A percentile compares a stretch with the other conserved stretches of the same genome.
Evolutionary conservation across 116 monocot species (phyloP).

Genomic region (Zostera marina): DNA sequence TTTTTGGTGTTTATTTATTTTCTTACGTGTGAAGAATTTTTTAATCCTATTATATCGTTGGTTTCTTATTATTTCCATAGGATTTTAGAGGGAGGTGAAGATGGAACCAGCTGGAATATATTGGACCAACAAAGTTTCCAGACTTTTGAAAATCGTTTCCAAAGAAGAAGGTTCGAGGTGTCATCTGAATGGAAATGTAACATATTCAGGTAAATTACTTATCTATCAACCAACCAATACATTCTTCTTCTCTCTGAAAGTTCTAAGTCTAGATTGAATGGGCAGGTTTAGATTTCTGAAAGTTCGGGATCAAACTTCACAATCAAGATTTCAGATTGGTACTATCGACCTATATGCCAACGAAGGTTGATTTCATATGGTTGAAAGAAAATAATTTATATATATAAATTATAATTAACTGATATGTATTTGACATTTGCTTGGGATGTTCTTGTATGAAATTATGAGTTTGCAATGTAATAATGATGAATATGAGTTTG

Average conservation of each 20-base stretch:
- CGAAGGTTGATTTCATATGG: constrained; percentile 5
- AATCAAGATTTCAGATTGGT: constrained; percentile 77
- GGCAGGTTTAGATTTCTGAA: constrained; percentile 52
- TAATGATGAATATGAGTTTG: no score
- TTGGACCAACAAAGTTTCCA: constrained; percentile 47
- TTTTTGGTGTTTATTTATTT: no score
- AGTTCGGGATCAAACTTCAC: constrained; percentile 35
- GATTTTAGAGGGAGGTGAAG: constrained; percentile 23
- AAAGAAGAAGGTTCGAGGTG: constrained; percentile 41
- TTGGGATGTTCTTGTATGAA: no score
- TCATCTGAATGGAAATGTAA: constrained; percentile 18
- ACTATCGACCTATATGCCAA: constrained; percentile 50
- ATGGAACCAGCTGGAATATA: constrained; percentile 51
- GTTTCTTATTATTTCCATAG: background rate
- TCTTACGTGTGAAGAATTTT: no score
- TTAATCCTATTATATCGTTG: no score
- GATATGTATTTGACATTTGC: no score
- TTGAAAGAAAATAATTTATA: no score
- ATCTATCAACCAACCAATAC: background rate
- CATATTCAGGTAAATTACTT: constrained; percentile 44
- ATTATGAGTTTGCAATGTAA: no score
- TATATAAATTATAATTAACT: no score
- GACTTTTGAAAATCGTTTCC: constrained; percentile 52
- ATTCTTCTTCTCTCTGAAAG: background rate
- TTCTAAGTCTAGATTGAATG: constrained; percentile 1